phyloP scores from a whole-genome alignment of 495 filamentous ascomycete species.

The Penicillium roqueforti region DNA sequence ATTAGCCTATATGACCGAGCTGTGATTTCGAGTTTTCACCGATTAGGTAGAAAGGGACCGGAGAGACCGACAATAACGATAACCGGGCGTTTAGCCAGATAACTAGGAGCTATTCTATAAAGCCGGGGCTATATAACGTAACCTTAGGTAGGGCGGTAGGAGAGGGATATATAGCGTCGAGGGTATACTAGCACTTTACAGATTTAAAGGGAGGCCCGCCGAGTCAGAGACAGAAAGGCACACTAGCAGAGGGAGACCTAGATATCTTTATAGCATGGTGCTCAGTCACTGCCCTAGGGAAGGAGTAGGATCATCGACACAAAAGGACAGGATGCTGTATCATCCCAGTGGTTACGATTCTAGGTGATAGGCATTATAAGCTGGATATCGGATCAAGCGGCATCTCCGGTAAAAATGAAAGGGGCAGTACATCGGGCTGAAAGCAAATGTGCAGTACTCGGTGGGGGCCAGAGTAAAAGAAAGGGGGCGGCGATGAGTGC shows the following conservation, averaged over 20 bases:
- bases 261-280: not conserved
- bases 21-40: not conserved
- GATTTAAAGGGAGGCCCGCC: not conserved
- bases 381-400: conserved; percentile 6
- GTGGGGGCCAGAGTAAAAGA: conserved; percentile 6
- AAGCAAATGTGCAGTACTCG: not conserved
- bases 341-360: not conserved
- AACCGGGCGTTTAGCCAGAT: too few relatives aligned
- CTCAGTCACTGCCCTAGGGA: not conserved
- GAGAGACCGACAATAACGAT: conserved; percentile 11
- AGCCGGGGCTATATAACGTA: not conserved
- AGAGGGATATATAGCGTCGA: conserved; percentile 1
- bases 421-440: conserved; percentile 10
- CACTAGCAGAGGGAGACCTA: not conserved
- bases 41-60: too few relatives aligned
- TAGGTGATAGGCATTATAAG: not conserved
- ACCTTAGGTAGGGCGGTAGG: conserved; percentile 1
- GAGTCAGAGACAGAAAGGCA: not conserved
- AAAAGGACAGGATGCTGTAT: not conserved
- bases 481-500: not conserved
- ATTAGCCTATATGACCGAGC: conserved; percentile 3
- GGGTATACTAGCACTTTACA: not conserved
- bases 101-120: too few relatives aligned
- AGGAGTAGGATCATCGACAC: not conserved
- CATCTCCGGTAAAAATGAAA: conserved; percentile 19